Evolutionary conservation across 1,139 yeast species (phyloP).

Genomic region (Kurtzmaniella quercitrusa): DNA sequence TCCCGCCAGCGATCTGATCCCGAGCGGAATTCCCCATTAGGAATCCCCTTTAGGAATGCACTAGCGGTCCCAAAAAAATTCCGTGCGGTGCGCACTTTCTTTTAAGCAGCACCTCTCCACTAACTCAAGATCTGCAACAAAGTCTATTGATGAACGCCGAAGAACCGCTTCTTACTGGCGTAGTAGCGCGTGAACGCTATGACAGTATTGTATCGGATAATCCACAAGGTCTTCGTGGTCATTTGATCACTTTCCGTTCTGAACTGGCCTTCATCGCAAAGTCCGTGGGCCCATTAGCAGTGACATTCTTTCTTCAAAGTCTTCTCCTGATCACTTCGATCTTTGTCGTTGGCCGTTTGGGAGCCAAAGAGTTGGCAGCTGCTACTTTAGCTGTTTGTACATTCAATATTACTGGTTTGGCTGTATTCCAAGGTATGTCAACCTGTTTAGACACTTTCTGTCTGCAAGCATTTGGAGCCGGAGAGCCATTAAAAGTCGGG

Average conservation of each 20-base stretch:
- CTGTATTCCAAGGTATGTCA: constrained; percentile 53
- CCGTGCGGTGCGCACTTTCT: not conserved
- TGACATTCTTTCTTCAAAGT: constrained; percentile 50
- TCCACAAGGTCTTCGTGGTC: constrained; percentile 6
- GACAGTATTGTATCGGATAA: constrained; percentile 14
- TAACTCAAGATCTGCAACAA: too few relatives aligned
- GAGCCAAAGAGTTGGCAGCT: constrained; percentile 44
- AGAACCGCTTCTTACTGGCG: constrained; percentile 28
- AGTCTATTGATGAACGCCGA: constrained; percentile 24
- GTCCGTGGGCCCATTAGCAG: constrained; percentile 42
- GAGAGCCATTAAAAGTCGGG: constrained; percentile 31
- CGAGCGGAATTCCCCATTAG: not conserved
- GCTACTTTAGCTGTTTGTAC: constrained; percentile 48
- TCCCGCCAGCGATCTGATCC: not conserved
- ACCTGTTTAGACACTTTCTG: constrained; percentile 52
- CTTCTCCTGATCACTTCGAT: constrained; percentile 46
- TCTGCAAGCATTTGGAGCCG: constrained; percentile 48
- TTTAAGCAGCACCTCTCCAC: not conserved
- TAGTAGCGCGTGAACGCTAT: constrained; percentile 18
- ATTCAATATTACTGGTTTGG: constrained; percentile 43
- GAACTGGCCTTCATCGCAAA: constrained; percentile 29
- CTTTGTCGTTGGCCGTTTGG: constrained; percentile 47
- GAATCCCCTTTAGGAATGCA: not conserved
- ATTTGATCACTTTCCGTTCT: constrained; percentile 9
- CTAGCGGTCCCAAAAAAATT: not conserved